phyloP scores from a whole-genome alignment of 1,139 yeast genomes.

The Yamadazyma mexicana region DNA sequence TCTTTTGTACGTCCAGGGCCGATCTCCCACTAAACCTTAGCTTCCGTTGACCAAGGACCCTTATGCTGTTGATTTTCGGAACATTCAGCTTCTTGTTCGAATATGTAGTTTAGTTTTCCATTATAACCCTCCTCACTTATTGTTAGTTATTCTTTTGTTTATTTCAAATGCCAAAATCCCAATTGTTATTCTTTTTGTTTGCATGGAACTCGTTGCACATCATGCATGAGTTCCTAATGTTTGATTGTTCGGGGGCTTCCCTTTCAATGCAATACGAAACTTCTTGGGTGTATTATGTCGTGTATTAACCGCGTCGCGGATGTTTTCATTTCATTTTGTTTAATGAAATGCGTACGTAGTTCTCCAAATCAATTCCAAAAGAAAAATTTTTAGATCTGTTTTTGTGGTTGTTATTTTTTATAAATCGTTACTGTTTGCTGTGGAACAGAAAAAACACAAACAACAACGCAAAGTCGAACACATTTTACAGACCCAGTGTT shows the following conservation, averaged over 20 bases:
- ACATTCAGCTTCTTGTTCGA: no score
- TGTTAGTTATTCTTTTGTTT: neutral
- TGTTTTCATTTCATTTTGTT: slow-evolving; percentile 1
- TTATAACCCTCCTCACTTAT: no score
- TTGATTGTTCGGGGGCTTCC: neutral
- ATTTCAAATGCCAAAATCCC: neutral
- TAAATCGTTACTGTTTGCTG: neutral
- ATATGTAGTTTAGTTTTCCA: no score
- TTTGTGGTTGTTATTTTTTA: slow-evolving; percentile 1
- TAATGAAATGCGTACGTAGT: slow-evolving; percentile 3
- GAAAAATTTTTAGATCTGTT: slow-evolving; percentile 4
- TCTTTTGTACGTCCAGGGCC: no score
- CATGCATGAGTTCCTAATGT: neutral
- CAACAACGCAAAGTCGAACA: no score
- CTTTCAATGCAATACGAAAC: neutral
- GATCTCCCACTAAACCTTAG: no score
- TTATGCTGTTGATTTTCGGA: no score
- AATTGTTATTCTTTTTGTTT: no score
- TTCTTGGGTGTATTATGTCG: neutral
- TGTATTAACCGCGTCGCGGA: slow-evolving; percentile 6
- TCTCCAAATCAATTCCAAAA: slow-evolving; percentile 1
- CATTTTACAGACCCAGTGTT: neutral
- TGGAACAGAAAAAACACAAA: no score
- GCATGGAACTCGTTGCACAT: no score
- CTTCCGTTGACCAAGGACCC: no score